Evolutionary conservation across 1,139 yeast species (phyloP).

Genomic region (Kodamaea plutei): DNA sequence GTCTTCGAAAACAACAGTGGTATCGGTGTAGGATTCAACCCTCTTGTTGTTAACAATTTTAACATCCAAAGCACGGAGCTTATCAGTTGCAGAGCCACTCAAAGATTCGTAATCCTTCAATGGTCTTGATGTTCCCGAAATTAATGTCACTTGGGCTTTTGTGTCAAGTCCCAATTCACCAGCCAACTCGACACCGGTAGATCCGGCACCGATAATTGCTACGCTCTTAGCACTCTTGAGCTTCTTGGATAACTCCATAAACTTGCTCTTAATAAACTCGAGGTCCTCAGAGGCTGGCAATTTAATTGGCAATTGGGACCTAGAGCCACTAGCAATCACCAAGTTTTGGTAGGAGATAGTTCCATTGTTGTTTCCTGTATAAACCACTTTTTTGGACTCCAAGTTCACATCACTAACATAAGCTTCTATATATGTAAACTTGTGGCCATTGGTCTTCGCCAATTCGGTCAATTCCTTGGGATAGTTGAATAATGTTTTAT

Average conservation of each 20-base stretch:
- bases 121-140: conserved; percentile 26
- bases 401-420: conserved; percentile 23
- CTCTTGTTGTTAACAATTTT: conserved; percentile 22
- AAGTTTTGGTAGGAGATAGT: conserved; percentile 25
- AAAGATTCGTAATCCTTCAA: conserved; percentile 15
- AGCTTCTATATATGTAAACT: conserved; percentile 18
- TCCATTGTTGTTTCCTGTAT: conserved; percentile 10
- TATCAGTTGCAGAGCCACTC: conserved; percentile 14
- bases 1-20: conserved; percentile 9
- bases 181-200: conserved; percentile 39
- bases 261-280: conserved; percentile 11
- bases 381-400: conserved; percentile 13
- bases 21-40: conserved; percentile 8
- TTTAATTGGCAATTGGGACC: conserved; percentile 24
- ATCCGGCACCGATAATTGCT: conserved; percentile 39
- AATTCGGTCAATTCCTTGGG: conserved; percentile 11
- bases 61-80: conserved; percentile 23
- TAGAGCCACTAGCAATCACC: conserved; percentile 32
- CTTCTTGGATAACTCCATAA: conserved; percentile 14
- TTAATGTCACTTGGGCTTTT: conserved; percentile 21
- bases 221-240: conserved; percentile 21
- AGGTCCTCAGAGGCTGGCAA: conserved; percentile 16
- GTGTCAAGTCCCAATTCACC: conserved; percentile 29
- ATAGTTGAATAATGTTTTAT: conserved; percentile 19
- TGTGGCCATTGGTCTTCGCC: conserved; percentile 12